These are phyloP conservation scores for Trichoderma atrobrunneum DNA, from an alignment of 2,329 filamentous ascomycete genomes.

Conservation along the genomic window DNA sequence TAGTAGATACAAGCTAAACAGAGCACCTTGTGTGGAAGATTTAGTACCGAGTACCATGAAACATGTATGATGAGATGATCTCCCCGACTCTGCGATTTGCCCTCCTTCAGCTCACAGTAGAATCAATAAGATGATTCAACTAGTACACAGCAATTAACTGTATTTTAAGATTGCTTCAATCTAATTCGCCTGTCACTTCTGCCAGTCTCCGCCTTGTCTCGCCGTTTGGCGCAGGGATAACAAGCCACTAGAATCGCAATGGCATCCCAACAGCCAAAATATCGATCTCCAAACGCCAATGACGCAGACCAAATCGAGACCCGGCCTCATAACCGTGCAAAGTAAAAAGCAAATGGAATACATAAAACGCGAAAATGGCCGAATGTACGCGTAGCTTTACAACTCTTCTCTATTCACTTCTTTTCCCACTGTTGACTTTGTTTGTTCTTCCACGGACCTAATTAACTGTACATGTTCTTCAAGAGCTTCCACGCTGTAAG, in stretches of 20 bases:
- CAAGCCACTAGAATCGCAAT: slow-evolving; percentile 20
- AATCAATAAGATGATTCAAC: background rate
- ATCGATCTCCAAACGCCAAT: slow-evolving; percentile 33
- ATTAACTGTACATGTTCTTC: slow-evolving; percentile 10
- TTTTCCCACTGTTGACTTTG: background rate
- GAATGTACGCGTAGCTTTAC: background rate
- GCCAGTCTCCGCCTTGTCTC: slow-evolving; percentile 7
- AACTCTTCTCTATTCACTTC: background rate
- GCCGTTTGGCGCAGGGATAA: slow-evolving; percentile 12
- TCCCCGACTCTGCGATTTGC: background rate
- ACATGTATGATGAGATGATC: background rate
- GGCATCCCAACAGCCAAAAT: slow-evolving; percentile 8
- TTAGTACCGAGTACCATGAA: background rate
- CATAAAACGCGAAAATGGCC: background rate
- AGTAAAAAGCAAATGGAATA: background rate
- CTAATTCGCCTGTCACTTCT: background rate
- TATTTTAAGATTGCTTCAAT: background rate
- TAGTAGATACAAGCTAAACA: background rate
- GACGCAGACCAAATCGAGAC: slow-evolving; percentile 33
- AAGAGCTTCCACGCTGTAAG: background rate
- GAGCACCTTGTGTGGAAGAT: background rate
- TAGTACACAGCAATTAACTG: background rate
- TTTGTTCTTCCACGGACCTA: background rate
- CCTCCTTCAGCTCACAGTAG: background rate
- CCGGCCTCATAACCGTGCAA: background rate